Conservation (phyloP, 495 filamentous ascomycete genomes). For the Zalerion maritima region DNA sequence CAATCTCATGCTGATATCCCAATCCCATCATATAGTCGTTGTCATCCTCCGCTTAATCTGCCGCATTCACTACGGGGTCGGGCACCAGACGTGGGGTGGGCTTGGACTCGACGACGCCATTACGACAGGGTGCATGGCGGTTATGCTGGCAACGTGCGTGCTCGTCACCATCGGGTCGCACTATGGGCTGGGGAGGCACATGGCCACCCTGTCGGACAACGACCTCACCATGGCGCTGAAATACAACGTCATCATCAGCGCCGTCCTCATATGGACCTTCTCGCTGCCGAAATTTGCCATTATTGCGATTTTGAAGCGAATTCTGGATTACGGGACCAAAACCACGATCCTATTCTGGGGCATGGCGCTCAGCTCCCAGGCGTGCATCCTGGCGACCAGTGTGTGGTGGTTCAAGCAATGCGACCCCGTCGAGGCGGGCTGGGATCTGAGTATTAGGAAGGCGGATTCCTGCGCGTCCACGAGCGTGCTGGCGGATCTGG, state of each 20-base stretch:
- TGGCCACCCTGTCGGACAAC: constrained; percentile 3
- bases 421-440: constrained; percentile 11
- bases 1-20: neutral
- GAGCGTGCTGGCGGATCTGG: constrained; percentile 8
- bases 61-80: constrained; percentile 8
- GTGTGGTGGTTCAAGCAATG: constrained; percentile 17
- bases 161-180: constrained; percentile 9
- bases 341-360: constrained; percentile 12
- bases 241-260: constrained; percentile 15
- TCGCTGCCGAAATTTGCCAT: constrained; percentile 17
- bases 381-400: constrained; percentile 11
- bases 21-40: constrained; percentile 8
- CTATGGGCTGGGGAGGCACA: constrained; percentile 12
- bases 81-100: constrained; percentile 5
- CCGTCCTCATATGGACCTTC: constrained; percentile 15
- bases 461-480: constrained; percentile 11
- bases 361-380: constrained; percentile 13
- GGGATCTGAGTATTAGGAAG: constrained; percentile 11
- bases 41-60: constrained; percentile 11
- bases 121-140: constrained; percentile 10
- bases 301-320: constrained; percentile 16
- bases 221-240: constrained; percentile 7
- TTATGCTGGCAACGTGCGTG: constrained; percentile 9
- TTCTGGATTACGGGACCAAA: constrained; percentile 13
- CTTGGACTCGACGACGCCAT: constrained; percentile 14